Base-by-base conservation (phyloP, 306 rosid genomes). In the Medicago arabica region DNA sequence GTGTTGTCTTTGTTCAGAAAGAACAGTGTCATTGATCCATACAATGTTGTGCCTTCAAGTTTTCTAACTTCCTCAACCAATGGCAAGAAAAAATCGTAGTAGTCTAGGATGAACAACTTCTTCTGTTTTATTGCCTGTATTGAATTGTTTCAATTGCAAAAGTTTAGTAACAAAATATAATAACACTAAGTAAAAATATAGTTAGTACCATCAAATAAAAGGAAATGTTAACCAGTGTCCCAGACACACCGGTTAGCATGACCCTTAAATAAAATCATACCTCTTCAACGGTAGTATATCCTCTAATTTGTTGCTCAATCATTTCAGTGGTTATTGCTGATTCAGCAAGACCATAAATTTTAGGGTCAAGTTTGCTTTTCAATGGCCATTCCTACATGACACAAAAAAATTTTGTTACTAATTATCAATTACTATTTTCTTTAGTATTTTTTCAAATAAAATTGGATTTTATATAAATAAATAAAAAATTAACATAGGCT, bases 381-480 rank as follows among this genome's bases (percentile, higher is more conserved):
- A 93, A 18, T 69, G 98, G 98, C 98, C 98, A 95, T 84, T 95
- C 95, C 98, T 90, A 63, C 73, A 76, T 7, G n/a, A n/a, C 41
- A 38, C 1, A 15, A n/a, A 28, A n/a, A n/a, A n/a, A 4, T 0
- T 44, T 11, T n/a, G 3, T 7, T 12, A 7, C 6, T 19, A 59
- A 25, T 60, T 28, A 5, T 60, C 18, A 28, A 18, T 17, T 1
- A 9, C 12, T 53, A 53, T 53, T 17, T 8, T 21, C 25, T 53
- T 53, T 1, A 17, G 12, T 18, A 19, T 8, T 8, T 16, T 51
- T 49, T 51, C 58, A 51, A 51, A n/a, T 16, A 7, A 53, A 8
- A 53, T 53, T 16, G 8, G 8, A 16, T 16, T 16, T 53, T 7
- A 34, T 34, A 34, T 4, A 34, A 34, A 34, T 4, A 34, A 34